Evolutionary conservation across 164 flowering plant genomes (phyloP).

Genomic region (Vitis cinerea): DNA sequence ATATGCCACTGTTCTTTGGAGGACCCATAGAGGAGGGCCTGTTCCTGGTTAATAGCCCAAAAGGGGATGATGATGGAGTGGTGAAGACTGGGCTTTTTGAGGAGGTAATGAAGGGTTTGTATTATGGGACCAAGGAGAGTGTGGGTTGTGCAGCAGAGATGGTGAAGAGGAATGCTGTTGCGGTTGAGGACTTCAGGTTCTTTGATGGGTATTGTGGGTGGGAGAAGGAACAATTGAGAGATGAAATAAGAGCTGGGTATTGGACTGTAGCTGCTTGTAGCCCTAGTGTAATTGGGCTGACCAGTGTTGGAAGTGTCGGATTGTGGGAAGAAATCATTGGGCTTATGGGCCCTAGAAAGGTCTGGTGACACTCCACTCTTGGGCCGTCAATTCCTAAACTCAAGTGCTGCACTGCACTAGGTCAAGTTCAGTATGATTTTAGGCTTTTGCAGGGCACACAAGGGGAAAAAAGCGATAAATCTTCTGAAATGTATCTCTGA

Average conservation of each 20-base stretch:
- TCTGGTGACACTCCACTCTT: constrained; percentile 28
- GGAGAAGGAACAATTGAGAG: constrained; percentile 73
- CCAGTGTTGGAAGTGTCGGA: constrained; percentile 42
- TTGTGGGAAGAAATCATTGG: constrained; percentile 82
- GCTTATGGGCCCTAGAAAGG: constrained; percentile 64
- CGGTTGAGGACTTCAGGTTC: constrained; percentile 66
- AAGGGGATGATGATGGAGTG: constrained; percentile 34
- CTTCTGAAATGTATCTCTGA: no score
- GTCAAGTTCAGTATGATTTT: no score
- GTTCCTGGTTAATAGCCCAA: constrained; percentile 47
- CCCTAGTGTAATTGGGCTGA: constrained; percentile 59
- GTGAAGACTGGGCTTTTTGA: constrained; percentile 69
- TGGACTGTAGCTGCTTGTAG: constrained; percentile 95
- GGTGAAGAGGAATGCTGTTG: constrained; percentile 74
- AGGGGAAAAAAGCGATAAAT: no score
- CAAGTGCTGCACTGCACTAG: no score
- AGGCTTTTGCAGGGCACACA: no score
- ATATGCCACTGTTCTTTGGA: constrained; percentile 72
- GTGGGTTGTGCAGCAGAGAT: constrained; percentile 85
- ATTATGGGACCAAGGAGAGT: constrained; percentile 80
- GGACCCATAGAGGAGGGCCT: constrained; percentile 80
- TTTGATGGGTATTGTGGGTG: constrained; percentile 96
- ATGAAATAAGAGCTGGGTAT: constrained; percentile 80
- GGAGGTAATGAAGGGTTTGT: constrained; percentile 78
- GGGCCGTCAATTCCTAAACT: neutral